Evolutionary conservation across 2,329 filamentous ascomycete genomes (phyloP), one percentile per base, ranked within the genome.

Genomic region (Lecanicillium sp.): DNA sequence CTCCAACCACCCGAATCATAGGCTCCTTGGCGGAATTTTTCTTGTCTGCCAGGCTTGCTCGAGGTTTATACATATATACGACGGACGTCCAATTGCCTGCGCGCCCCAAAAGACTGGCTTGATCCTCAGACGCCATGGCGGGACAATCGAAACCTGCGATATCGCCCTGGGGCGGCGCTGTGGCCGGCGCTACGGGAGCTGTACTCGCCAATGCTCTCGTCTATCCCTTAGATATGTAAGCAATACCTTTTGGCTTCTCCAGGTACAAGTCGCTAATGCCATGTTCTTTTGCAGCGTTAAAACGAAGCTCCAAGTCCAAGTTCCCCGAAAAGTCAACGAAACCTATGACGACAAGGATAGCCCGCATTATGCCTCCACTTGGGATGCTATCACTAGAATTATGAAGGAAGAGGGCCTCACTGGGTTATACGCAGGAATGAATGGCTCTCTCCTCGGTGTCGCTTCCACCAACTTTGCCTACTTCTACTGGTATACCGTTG

Each of bases 381-480:
- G 87, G 67, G 87, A 98, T 63, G 92, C 92, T 20, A 81, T 98
- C 47, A 73, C 71, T 43, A 89, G 87, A 56, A 96, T 98, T 48
- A 63, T 85, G 27, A 75, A 80, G 41, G 79, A 77, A 38, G 92
- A 98, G 50, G 92, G 92, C 22, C 41, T 92, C 8, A 54, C 68
- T 33, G 92, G 92, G 6, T 75, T 98, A 7, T 98, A 98, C 55
- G 79, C 85, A 37, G 92, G 92, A 44, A 89, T 98, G 59, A 73
- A 78, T 43, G 89, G 90, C 36, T 80, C 89, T 4, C 70, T 98
- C 14, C 67, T 96, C 37, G 92, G 92, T 38, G 92, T 98, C 27
- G 90, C 88, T 2, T 95, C 89, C 18, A 96, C 90, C 37, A 98
- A 98, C 63, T 98, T 98, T 58, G 92, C 92, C 53, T 98, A 98